Evolutionary conservation across 352 stramenopile species (phyloP), one percentile per base, ranked within the genome.

Genomic region (Globisporangium nodosum): DNA sequence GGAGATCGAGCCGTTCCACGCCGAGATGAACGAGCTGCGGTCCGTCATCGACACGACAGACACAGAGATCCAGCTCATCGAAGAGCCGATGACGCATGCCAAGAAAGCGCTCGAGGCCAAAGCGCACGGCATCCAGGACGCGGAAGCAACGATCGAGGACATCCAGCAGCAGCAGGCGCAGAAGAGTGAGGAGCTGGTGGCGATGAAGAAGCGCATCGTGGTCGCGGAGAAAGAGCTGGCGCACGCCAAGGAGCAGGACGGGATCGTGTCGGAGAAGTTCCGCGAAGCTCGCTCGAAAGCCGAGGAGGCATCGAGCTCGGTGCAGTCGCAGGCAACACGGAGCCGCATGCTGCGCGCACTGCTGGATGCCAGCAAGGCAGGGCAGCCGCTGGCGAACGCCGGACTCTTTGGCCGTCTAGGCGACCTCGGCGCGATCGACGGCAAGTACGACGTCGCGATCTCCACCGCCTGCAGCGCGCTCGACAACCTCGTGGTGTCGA

Each of bases 401-500:
- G 97, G 97, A 7, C 69, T 99, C 3, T 90, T 91, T 46, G 97
- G 97, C 33, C 92, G 97, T 62, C 80, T 99, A 1, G 97, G 97
- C 27, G 97, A 99, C 66, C 81, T 99, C 48, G 97, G 96, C 20
- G 85, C 88, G 1, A 99, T 99, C 65, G 81, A 96, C 53, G 80
- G 74, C 49, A 88, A 98, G 55, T 99, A 98, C 68, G 97, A 99
- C 72, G 94, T 99, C 35, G 97, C 97, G 20, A 95, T 99, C 51
- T 99, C 96, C 7, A 99, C 97, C 31, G 96, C 97, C 0, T 99
- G 96, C 66, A 83, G 88, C 39, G 92, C 91, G 55, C 74, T 99
- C 3, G 96, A 99, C 66, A 83, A 99, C 59, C 85, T 99, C 58
- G 97, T 99, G 2, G 97, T 99, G 1, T 91, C 98, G 40, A 98